Conservation (phyloP, 352 stramenopile species). For the Pythium plurisporium region DNA sequence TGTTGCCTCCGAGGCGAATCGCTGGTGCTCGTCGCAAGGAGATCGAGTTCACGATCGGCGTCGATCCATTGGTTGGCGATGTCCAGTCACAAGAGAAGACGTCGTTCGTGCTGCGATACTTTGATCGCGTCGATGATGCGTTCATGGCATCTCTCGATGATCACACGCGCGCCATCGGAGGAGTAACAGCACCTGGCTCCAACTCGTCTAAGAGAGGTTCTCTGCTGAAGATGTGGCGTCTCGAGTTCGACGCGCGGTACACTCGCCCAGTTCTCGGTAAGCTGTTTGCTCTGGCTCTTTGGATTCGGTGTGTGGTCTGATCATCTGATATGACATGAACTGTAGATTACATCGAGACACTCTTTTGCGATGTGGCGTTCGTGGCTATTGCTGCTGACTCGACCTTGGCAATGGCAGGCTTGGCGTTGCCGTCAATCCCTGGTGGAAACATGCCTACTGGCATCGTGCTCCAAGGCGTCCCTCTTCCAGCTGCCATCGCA, state of each 20-base stretch:
- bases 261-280: conserved; percentile 44
- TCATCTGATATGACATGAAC: too few species aligned
- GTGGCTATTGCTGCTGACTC: conserved; percentile 5
- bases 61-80: conserved; percentile 6
- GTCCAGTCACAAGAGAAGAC: conserved; percentile 31
- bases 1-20: conserved; percentile 52
- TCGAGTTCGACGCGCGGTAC: conserved; percentile 79
- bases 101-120: conserved; percentile 52
- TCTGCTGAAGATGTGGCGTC: conserved; percentile 63
- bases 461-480: conserved; percentile 56
- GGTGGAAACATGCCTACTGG: neutral
- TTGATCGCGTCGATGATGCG: conserved; percentile 41
- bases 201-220: too few species aligned
- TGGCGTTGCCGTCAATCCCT: conserved; percentile 7
- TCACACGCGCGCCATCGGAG: conserved; percentile 3
- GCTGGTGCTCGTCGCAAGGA: conserved; percentile 53
- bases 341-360: conserved; percentile 14
- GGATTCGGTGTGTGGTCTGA: too few species aligned
- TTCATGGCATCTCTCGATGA: conserved; percentile 15
- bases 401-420: conserved; percentile 6
- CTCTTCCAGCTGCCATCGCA: conserved; percentile 31
- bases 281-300: too few species aligned
- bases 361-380: conserved; percentile 16
- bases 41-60: conserved; percentile 58
- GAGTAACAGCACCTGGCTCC: too few species aligned